Conservation (phyloP, 2,329 filamentous ascomycete genomes). For the Xylaria sp. region DNA sequence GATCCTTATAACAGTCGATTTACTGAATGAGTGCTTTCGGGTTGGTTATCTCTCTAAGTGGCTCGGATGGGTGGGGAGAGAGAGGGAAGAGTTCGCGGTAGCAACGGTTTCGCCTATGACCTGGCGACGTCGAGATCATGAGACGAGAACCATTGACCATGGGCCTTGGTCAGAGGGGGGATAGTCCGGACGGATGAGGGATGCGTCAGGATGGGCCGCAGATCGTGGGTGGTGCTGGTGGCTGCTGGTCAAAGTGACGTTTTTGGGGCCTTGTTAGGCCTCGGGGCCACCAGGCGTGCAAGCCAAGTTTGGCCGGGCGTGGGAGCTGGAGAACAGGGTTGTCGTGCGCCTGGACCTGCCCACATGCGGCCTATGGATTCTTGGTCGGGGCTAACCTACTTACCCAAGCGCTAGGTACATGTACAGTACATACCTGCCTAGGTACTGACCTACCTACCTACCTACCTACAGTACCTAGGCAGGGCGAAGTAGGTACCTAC, state of each 20-base stretch:
- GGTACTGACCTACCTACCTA: too few relatives aligned
- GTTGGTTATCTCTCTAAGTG: neutral
- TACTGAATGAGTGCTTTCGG: neutral
- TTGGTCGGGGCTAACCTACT: too few relatives aligned
- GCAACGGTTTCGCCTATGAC: constrained; percentile 20
- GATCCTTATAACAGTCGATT: neutral
- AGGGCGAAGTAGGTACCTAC: too few relatives aligned
- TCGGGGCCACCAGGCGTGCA: neutral
- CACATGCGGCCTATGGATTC: too few relatives aligned
- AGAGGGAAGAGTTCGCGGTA: neutral
- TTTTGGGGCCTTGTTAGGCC: constrained; percentile 21
- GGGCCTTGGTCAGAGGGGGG: constrained; percentile 26
- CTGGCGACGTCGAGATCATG: constrained; percentile 18
- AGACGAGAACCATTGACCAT: constrained; percentile 14
- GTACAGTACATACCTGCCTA: too few relatives aligned
- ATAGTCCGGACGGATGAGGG: constrained; percentile 1
- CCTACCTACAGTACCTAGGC: too few relatives aligned
- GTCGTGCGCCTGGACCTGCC: too few relatives aligned
- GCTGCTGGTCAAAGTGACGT: constrained; percentile 39
- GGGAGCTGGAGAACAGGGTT: constrained; percentile 1
- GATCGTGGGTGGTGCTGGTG: constrained; percentile 31
- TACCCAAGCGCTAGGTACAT: too few relatives aligned
- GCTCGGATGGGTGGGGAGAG: too few relatives aligned
- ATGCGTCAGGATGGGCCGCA: constrained; percentile 27
- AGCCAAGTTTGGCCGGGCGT: neutral